Conservation (phyloP, 257 asterid genomes). For the Solanum chaucha region DNA sequence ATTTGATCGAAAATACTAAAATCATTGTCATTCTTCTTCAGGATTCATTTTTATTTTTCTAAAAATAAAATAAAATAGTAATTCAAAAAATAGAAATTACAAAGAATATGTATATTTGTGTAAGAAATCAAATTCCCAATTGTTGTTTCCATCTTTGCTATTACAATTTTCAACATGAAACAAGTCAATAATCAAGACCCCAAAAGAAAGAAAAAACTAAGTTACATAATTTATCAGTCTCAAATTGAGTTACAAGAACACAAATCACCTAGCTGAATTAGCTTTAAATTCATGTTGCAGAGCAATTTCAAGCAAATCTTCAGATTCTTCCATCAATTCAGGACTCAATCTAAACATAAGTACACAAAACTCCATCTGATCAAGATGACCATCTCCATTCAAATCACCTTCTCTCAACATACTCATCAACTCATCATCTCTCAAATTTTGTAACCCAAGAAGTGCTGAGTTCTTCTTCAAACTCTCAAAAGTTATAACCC, state of each 20-base stretch:
- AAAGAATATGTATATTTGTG: background rate
- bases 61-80: background rate
- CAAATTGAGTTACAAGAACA: background rate
- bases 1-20: no score
- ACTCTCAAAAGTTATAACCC: slow-evolving; percentile 59
- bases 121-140: background rate
- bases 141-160: background rate
- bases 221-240: background rate
- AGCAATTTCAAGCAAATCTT: slow-evolving; percentile 41
- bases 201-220: background rate
- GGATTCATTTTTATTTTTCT: background rate
- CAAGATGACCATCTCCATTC: slow-evolving; percentile 55
- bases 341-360: slow-evolving; percentile 87
- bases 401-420: slow-evolving; percentile 66
- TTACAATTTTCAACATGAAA: background rate
- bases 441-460: slow-evolving; percentile 58
- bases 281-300: slow-evolving; percentile 8
- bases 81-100: background rate
- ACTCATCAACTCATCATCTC: slow-evolving; percentile 54
- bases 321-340: slow-evolving; percentile 54
- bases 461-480: slow-evolving; percentile 58
- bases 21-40: no score
- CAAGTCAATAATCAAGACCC: background rate
- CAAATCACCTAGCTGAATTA: background rate
- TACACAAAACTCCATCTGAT: slow-evolving; percentile 80